Percentiles rank a stretch among this genome's conserved stretches.
Conservation (phyloP, 495 filamentous ascomycete genomes). For the Penicillium salamii region DNA sequence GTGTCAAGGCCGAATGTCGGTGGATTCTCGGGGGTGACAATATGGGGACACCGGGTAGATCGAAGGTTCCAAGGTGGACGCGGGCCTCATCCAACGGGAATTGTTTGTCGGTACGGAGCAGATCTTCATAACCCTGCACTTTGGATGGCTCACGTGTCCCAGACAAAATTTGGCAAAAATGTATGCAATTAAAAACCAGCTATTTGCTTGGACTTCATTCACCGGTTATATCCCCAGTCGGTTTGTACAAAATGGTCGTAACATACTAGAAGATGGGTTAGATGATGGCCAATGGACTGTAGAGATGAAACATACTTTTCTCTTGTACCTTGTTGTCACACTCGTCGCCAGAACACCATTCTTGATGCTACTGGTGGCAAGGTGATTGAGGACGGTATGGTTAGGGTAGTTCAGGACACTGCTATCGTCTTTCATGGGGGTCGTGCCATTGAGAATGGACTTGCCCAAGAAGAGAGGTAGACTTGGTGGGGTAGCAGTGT, state of each 20-base stretch:
- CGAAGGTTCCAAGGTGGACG: too few species aligned
- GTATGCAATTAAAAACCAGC: slow-evolving; percentile 10
- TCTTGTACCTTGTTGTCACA: slow-evolving; percentile 92
- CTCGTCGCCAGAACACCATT: slow-evolving; percentile 94
- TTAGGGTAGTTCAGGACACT: slow-evolving; percentile 95
- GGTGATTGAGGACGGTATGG: slow-evolving; percentile 92
- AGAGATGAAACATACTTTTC: slow-evolving; percentile 63
- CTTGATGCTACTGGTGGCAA: slow-evolving; percentile 98
- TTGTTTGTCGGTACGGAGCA: background rate
- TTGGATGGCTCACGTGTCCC: background rate
- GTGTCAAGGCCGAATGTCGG: background rate
- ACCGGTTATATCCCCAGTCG: slow-evolving; percentile 53
- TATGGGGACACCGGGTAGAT: too few species aligned
- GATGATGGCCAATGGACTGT: background rate
- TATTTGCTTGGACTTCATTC: slow-evolving; percentile 19
- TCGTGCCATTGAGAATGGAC: slow-evolving; percentile 87
- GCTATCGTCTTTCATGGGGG: slow-evolving; percentile 93
- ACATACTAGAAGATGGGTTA: slow-evolving; percentile 66
- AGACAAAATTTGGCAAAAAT: slow-evolving; percentile 2
- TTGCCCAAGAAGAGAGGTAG: slow-evolving; percentile 91
- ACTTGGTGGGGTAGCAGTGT: slow-evolving; percentile 76
- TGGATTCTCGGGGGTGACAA: too few species aligned
- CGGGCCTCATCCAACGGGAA: background rate
- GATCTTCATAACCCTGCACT: background rate
- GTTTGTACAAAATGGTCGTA: slow-evolving; percentile 96